Evolutionary conservation across 2,329 filamentous ascomycete species (phyloP).

Genomic region (Volutella citrinella): DNA sequence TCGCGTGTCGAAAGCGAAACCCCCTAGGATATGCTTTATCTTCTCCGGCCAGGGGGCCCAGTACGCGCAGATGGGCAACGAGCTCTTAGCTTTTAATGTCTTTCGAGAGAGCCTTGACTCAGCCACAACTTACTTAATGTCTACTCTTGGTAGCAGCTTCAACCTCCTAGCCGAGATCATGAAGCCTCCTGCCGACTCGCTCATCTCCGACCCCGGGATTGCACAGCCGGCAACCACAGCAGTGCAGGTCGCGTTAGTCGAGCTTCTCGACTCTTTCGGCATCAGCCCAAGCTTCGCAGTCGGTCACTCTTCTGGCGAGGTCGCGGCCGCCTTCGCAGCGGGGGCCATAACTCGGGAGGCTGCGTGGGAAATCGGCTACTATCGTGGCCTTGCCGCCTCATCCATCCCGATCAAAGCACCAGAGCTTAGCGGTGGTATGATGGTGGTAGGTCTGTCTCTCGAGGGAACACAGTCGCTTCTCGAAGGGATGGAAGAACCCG

Average conservation of each 20-base stretch:
- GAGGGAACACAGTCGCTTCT: conserved; percentile 28
- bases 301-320: conserved; percentile 47
- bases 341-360: conserved; percentile 33
- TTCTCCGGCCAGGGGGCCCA: conserved; percentile 45
- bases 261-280: conserved; percentile 33
- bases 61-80: conserved; percentile 40
- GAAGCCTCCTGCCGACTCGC: conserved; percentile 20
- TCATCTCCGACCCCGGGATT: conserved; percentile 33
- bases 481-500: conserved; percentile 10
- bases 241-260: conserved; percentile 40
- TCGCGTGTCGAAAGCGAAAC: conserved; percentile 24
- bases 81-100: conserved; percentile 37
- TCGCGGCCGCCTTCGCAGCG: conserved; percentile 42
- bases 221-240: conserved; percentile 41
- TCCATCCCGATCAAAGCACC: conserved; percentile 25
- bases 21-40: conserved; percentile 36
- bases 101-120: conserved; percentile 39
- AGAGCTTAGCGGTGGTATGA: conserved; percentile 37
- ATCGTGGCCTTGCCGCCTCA: conserved; percentile 35
- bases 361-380: conserved; percentile 42
- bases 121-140: conserved; percentile 29
- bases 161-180: conserved; percentile 35
- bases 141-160: conserved; percentile 29
- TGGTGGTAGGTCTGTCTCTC: conserved; percentile 35
- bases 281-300: conserved; percentile 34